Base-by-base conservation (phyloP, 805 yeast genomes). In the Ogataea trehalophila region DNA sequence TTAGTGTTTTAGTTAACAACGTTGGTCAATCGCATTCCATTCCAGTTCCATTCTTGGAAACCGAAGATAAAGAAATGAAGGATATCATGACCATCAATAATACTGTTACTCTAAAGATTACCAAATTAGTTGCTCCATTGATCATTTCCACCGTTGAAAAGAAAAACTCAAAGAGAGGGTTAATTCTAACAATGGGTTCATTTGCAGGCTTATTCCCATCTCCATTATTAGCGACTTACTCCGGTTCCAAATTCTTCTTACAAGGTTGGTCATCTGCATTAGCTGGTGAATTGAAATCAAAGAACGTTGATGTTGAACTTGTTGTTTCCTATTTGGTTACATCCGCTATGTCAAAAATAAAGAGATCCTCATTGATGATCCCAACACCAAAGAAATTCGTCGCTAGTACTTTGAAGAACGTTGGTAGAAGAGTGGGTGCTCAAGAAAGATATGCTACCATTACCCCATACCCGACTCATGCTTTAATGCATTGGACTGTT, bases 401-500 rank as follows among this genome's bases (percentile, higher is more conserved):
- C 39, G 64, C 70, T n/a, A 69, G 94, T 17, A 76, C 87, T 6
- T 75, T 94, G 59, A 69, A 69, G 41, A 74, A 77, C 46, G 78
- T 84, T 50, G 97, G 97, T 22, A 83, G 87, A 62, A 80, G 95
- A 57, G 80, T 83, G 42, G 99, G 99, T 47, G 95, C 98, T 17
- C 96, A 89, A 67, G 96, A 87, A 53, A 80, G 96, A 59, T 88
- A 65, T 58, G 95, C 82, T 33, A 89, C 97, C 2, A 69, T 75
- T 47, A 92, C 98, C 1, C 99, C 99, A 33, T 94, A 75, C 75
- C 90, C 96, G 88, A 68, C 89, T 2, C 99, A 94, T 69, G 98
- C 97, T 2, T 63, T 92, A 44, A 81, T 91, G 83, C 96, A 91
- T 65, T 91, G 87, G 76, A 72, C 73, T 45, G 80, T 91, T 52